phyloP scores from a whole-genome alignment of 1,284 basidiomycete species.

The Austroboletus rostrupii region DNA sequence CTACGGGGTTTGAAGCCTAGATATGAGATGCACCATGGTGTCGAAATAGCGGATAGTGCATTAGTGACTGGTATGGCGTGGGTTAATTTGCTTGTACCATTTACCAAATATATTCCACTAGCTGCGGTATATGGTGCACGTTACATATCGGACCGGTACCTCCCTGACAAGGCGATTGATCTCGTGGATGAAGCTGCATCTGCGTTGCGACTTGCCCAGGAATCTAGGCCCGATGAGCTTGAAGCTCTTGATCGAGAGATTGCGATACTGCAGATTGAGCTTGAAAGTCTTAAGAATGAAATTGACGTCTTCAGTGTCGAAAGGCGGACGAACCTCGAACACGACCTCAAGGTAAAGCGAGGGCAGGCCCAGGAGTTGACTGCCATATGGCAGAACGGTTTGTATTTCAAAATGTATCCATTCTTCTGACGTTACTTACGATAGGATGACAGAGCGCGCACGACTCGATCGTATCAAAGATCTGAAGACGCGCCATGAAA shows the following conservation, averaged over 20 bases:
- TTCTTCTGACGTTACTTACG: neutral
- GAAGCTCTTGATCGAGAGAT: conserved; percentile 82
- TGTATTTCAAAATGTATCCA: neutral
- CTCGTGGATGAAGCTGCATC: conserved; percentile 90
- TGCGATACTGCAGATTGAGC: conserved; percentile 85
- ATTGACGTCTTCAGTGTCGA: conserved; percentile 78
- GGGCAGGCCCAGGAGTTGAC: conserved; percentile 61
- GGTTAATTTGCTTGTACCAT: conserved; percentile 22
- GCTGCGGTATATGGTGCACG: conserved; percentile 81
- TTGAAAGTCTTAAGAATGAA: conserved; percentile 88
- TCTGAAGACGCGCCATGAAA: conserved; percentile 77
- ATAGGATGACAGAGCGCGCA: conserved; percentile 57
- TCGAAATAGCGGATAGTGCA: conserved; percentile 84
- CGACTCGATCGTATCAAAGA: conserved; percentile 77
- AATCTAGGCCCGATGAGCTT: conserved; percentile 84
- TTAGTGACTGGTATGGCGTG: conserved; percentile 66
- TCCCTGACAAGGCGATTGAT: conserved; percentile 90
- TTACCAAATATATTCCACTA: conserved; percentile 15
- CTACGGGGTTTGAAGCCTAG: conserved; percentile 80
- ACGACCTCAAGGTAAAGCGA: conserved; percentile 56
- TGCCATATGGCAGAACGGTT: conserved; percentile 71
- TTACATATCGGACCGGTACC: conserved; percentile 82
- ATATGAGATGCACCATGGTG: conserved; percentile 90
- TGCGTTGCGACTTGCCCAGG: conserved; percentile 84
- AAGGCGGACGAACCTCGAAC: conserved; percentile 65